These are phyloP conservation scores for Toxoplasma gondii DNA, from an alignment of 169 alveolate genomes.

Conservation along the genomic window DNA sequence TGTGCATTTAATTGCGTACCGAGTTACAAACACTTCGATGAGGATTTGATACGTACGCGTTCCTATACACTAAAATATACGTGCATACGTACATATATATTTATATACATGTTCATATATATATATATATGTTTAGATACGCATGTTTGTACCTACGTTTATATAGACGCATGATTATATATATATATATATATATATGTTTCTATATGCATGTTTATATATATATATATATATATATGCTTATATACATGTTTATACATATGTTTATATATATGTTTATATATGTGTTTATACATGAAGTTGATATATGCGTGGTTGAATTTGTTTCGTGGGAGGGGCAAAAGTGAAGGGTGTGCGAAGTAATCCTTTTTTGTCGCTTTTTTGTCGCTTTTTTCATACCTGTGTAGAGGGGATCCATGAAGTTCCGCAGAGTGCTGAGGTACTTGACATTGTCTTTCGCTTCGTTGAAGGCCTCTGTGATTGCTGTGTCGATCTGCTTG, in stretches of 20 bases:
- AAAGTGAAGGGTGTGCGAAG: too few species aligned
- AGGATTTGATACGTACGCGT: too few species aligned
- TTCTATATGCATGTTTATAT: background rate
- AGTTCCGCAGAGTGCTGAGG: constrained; percentile 93
- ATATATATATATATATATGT: background rate
- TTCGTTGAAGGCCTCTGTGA: constrained; percentile 95
- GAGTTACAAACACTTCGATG: too few species aligned
- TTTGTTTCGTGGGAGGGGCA: too few species aligned
- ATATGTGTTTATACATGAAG: too few species aligned
- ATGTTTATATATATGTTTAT: background rate
- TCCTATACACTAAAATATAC: background rate
- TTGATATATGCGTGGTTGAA: too few species aligned
- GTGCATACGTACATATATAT: background rate
- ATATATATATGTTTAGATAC: background rate
- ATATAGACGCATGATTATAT: background rate
- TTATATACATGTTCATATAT: background rate
- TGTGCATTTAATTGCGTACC: too few species aligned
- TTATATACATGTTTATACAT: background rate
- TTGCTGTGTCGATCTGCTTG: constrained; percentile 92
- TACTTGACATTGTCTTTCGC: constrained; percentile 97
- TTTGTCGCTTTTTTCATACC: constrained; percentile 71
- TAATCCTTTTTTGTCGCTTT: background rate
- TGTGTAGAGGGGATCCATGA: constrained; percentile 94
- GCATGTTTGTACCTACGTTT: background rate
- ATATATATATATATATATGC: too few species aligned